Evolutionary conservation across 169 alveolate species (phyloP).

Genomic region (Plasmodium ovale): DNA sequence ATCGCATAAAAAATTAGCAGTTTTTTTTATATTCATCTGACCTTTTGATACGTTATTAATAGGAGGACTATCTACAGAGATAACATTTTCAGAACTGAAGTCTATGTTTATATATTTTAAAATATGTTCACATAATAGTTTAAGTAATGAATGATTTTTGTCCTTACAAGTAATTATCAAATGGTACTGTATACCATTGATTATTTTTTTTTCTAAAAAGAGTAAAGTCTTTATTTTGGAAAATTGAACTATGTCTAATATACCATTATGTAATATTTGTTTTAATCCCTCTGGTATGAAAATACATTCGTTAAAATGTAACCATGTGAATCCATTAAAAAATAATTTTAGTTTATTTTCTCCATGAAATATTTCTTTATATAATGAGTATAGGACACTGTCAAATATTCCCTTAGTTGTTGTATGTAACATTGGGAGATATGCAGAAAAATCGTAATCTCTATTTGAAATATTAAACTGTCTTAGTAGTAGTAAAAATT

Average conservation of each 20-base stretch:
- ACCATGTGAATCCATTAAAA: conserved; percentile 27
- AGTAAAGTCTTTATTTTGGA: conserved; percentile 24
- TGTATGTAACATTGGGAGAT: conserved; percentile 32
- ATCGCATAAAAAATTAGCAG: conserved; percentile 27
- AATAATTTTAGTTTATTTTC: conserved; percentile 43
- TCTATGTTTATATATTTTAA: conserved; percentile 41
- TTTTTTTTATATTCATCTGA: conserved; percentile 6
- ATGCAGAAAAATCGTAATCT: conserved; percentile 12
- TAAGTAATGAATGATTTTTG: conserved; percentile 1
- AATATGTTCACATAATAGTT: conserved; percentile 1
- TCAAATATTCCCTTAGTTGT: not conserved
- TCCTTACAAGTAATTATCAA: conserved; percentile 13
- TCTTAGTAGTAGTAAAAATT: conserved; percentile 35
- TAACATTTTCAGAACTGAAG: no score
- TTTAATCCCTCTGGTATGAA: conserved; percentile 20
- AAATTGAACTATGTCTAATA: conserved; percentile 38
- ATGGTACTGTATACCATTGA: conserved; percentile 10
- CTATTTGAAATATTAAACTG: conserved; percentile 23
- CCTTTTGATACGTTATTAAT: not conserved
- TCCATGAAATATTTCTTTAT: conserved; percentile 46
- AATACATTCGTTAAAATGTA: conserved; percentile 45
- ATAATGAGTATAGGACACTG: not conserved
- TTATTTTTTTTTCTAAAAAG: conserved; percentile 21
- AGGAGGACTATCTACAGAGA: conserved; percentile 38
- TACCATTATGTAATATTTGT: not conserved